phyloP scores from a whole-genome alignment of 257 asterid species.

The Nicotiana knightiana region DNA sequence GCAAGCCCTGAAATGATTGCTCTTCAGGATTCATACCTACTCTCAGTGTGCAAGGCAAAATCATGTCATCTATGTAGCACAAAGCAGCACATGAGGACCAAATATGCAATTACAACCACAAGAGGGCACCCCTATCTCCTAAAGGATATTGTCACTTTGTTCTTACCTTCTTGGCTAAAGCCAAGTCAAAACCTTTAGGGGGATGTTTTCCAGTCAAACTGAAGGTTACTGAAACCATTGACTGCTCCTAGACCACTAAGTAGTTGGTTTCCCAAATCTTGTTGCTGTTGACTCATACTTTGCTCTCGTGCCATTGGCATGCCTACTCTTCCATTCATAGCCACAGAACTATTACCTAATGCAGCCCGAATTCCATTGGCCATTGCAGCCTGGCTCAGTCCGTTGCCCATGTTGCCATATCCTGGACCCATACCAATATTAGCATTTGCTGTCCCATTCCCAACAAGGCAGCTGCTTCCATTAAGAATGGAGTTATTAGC shows the following conservation, averaged over 20 bases:
- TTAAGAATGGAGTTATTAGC: constrained; percentile 32
- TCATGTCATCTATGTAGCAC: constrained; percentile 25
- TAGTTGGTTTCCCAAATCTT: constrained; percentile 61
- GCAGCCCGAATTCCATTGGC: constrained; percentile 66
- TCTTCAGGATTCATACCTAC: constrained; percentile 15
- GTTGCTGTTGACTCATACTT: constrained; percentile 61
- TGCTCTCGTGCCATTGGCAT: constrained; percentile 63
- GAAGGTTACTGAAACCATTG: constrained; percentile 74
- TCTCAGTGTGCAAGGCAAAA: constrained; percentile 21
- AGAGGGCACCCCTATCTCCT: constrained; percentile 1
- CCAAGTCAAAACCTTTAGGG: constrained; percentile 20
- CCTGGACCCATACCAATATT: constrained; percentile 36
- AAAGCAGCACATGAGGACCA: not conserved
- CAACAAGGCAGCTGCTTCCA: constrained; percentile 32
- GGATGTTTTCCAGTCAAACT: constrained; percentile 83
- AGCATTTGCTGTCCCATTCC: constrained; percentile 46
- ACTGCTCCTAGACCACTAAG: constrained; percentile 70
- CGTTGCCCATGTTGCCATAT: constrained; percentile 39
- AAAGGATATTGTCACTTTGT: not conserved
- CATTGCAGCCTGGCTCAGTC: constrained; percentile 56
- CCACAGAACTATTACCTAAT: constrained; percentile 47
- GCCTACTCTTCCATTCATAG: constrained; percentile 69
- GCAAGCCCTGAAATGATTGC: constrained; percentile 13
- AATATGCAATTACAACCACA: constrained; percentile 14
- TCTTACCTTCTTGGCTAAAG: not conserved